These are phyloP conservation scores for Ciborinia camelliae DNA, from an alignment of 2,329 filamentous ascomycete species.

Conservation along the genomic window DNA sequence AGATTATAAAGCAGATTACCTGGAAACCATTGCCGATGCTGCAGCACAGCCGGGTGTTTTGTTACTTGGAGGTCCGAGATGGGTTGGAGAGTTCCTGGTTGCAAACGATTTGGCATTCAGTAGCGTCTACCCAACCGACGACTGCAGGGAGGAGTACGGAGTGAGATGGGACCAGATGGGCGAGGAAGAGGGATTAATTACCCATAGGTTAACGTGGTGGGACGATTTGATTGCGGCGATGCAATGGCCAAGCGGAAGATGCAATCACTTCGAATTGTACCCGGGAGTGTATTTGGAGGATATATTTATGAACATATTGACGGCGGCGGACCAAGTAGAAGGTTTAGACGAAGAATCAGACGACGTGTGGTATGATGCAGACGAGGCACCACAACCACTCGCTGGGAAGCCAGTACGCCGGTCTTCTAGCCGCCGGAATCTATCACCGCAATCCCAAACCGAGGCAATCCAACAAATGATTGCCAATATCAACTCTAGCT, in stretches of 20 bases:
- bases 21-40: conserved; percentile 9
- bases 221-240: conserved; percentile 10
- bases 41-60: conserved; percentile 7
- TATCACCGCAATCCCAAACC: neutral
- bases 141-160: conserved; percentile 13
- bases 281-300: conserved; percentile 5
- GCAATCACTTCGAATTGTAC: conserved; percentile 11
- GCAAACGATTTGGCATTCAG: conserved; percentile 2
- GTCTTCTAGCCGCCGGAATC: neutral
- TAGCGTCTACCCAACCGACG: conserved; percentile 6
- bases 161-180: conserved; percentile 17
- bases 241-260: conserved; percentile 7
- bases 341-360: neutral
- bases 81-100: conserved; percentile 16
- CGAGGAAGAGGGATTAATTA: neutral
- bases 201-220: conserved; percentile 13
- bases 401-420: neutral
- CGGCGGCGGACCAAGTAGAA: neutral
- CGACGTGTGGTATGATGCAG: conserved; percentile 1
- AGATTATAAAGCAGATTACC: neutral
- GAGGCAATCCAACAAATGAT: conserved; percentile 1
- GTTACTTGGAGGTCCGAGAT: conserved; percentile 11
- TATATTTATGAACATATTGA: conserved; percentile 11
- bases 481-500: neutral
- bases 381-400: neutral